phyloP scores from a whole-genome alignment of 2,329 filamentous ascomycete genomes.

The Fusarium albosuccineum region DNA sequence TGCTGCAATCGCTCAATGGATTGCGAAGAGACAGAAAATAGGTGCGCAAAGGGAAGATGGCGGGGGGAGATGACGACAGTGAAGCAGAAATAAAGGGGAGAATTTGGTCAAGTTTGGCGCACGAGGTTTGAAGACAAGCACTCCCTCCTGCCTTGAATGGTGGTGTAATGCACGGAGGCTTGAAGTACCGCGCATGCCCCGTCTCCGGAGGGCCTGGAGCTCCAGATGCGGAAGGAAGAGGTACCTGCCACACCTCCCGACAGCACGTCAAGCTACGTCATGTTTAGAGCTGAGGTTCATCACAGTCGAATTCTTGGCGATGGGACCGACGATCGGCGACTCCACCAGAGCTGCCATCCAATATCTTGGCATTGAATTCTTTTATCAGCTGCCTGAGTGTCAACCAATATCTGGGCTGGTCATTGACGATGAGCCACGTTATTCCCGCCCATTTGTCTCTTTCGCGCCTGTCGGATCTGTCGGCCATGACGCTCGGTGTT shows the following conservation, averaged over 20 bases:
- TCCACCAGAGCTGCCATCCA: slow-evolving; percentile 22
- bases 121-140: not conserved
- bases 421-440: slow-evolving; percentile 10
- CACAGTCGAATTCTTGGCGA: slow-evolving; percentile 35
- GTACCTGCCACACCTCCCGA: slow-evolving; percentile 6
- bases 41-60: slow-evolving; percentile 2
- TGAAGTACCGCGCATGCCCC: slow-evolving; percentile 8
- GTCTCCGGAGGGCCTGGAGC: slow-evolving; percentile 26
- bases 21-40: not conserved
- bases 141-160: slow-evolving; percentile 7
- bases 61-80: not conserved
- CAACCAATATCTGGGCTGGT: slow-evolving; percentile 8
- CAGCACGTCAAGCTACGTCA: slow-evolving; percentile 28
- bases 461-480: slow-evolving; percentile 20
- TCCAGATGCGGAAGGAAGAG: slow-evolving; percentile 6
- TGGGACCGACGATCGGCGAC: slow-evolving; percentile 34
- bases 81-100: not conserved
- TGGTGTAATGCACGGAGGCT: slow-evolving; percentile 27
- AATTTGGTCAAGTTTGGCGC: slow-evolving; percentile 1
- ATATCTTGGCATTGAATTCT: slow-evolving; percentile 6
- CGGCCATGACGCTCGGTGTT: slow-evolving; percentile 21
- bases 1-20: slow-evolving; percentile 20
- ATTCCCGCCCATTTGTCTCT: not conserved
- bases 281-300: slow-evolving; percentile 26
- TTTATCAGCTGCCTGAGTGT: not conserved